Evolutionary conservation across 164 flowering plant genomes (phyloP), one percentile per base, ranked within the genome.

Genomic region (Chimonanthus salicifolius): DNA sequence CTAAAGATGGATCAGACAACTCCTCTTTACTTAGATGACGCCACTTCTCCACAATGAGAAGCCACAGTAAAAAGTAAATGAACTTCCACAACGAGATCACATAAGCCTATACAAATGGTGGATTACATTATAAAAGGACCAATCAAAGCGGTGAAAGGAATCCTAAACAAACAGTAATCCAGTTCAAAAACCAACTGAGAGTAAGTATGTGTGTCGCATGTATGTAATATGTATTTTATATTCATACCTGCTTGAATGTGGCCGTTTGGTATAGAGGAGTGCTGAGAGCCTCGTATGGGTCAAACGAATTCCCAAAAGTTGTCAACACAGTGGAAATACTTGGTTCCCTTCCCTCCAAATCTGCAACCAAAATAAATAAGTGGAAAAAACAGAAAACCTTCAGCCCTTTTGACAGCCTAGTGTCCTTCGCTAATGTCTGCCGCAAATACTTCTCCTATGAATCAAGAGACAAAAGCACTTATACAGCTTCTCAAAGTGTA

Each of bases 181-280:
- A 54, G 16, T 54, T 54, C 60, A 10, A 54, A 4, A 51, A 51
- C 58, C 48, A 58, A 67, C 49, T 66, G 7, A 15, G 21, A 62
- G 21, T 49, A 48, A 33, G 33, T 33, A 33, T 33, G 33, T 33
- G 33, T 33, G 33, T 33, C 33, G 33, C 20, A n/a, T 62, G 0
- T 62, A n/a, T 62, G n/a, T 5, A 62, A 20, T 13, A 20, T n/a
- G 33, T 33, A 33, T 1, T 33, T 33, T 33, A 33, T 33, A 33
- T 33, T 33, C 33, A 69, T 76, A 90, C 99, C 92, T 94, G 99
- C 87, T 96, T 96, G 83, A 94, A 96, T 49, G 99, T 96, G 48
- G 99, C 97, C 46, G 99, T 94, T 71, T 93, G 98, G 78, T 96
- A 96, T 71, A 95, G 85, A 47, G 99, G 97, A 9, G 94, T 84